Evolutionary conservation across 2,329 filamentous ascomycete genomes (phyloP), one percentile per base, ranked within the genome.

Genomic region (Sporothrix pseudoabietina): DNA sequence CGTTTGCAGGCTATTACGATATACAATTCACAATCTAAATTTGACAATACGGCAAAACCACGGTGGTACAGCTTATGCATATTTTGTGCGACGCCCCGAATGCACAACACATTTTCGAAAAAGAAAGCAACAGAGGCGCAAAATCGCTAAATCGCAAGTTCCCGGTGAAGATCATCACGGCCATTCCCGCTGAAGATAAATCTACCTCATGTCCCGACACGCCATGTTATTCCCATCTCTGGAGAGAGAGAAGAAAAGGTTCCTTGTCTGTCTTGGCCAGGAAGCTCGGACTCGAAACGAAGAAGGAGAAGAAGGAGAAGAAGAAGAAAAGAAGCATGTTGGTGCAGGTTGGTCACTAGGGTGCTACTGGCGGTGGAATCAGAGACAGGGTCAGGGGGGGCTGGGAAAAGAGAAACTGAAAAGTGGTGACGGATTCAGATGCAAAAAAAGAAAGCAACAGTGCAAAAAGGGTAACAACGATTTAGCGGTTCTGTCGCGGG

Each of bases 401-500:
- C 9, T 66, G 39, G 59, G 41, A 47, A 22, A 10, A 61, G 19
- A 54, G 12, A 22, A 8, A 71, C 4, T n/a, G 26, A 52, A 71
- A 71, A 61, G 49, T 26, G n/a, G 61, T 66, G 61, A 63, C 22
- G 39, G 4, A 22, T 35, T 35, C 4, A 2, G 5, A 9, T 30
- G n/a, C 35, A 49, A 63, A 49, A 49, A 26, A 61, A 61, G 19
- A 49, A 63, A 71, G 30, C 19, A 63, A 26, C 10, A 35, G 26
- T 49, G 12, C 35, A 71, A 49, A 49, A 59, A 7, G 12, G 49
- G 47, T n/a, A 26, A 35, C 14, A n/a, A 26, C n/a, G 32, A 12
- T 54, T 69, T 69, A 70, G 52, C 49, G 68, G 68, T 70, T 70
- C 30, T 69, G 16, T 22, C 9, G 44, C 68, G 68, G 68, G 68